A percentile compares a stretch with the other conserved stretches of the same genome.
These are phyloP conservation scores for Neodidymelliopsis sp. DNA, from an alignment of 2,329 filamentous ascomycete genomes.

Conservation along the genomic window DNA sequence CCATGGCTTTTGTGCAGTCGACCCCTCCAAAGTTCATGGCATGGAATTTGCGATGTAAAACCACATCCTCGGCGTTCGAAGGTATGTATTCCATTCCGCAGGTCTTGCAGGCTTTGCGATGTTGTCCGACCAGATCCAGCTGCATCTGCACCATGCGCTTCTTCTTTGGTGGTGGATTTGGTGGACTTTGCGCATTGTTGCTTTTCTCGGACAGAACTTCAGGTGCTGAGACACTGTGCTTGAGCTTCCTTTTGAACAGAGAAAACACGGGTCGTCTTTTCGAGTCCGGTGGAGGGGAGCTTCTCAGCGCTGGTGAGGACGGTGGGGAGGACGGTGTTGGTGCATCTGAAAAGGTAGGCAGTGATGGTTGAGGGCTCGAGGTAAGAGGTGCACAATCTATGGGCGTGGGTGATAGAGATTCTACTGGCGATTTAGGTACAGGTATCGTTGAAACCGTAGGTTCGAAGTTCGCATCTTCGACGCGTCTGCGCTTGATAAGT, in stretches of 20 bases:
- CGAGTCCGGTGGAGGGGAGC: slow-evolving; percentile 33
- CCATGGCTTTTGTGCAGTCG: slow-evolving; percentile 66
- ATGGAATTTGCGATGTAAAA: slow-evolving; percentile 70
- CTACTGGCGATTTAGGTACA: neutral
- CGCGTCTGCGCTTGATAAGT: slow-evolving; percentile 47
- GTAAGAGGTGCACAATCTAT: slow-evolving; percentile 26
- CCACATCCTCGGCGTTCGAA: slow-evolving; percentile 67
- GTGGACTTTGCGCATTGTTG: slow-evolving; percentile 45
- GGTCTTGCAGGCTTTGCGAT: slow-evolving; percentile 63
- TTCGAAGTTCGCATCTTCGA: slow-evolving; percentile 27
- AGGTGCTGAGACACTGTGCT: slow-evolving; percentile 21
- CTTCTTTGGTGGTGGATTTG: slow-evolving; percentile 36
- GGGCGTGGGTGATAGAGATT: slow-evolving; percentile 10
- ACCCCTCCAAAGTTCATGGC: slow-evolving; percentile 67
- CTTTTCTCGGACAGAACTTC: slow-evolving; percentile 34
- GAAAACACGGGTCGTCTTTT: slow-evolving; percentile 59
- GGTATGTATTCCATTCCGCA: slow-evolving; percentile 74
- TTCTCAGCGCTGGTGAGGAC: slow-evolving; percentile 37
- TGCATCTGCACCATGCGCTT: slow-evolving; percentile 65
- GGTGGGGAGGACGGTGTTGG: slow-evolving; percentile 37
- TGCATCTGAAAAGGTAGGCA: slow-evolving; percentile 53
- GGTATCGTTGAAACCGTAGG: slow-evolving; percentile 22
- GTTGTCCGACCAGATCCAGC: slow-evolving; percentile 64
- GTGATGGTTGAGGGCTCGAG: slow-evolving; percentile 44
- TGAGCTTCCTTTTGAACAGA: slow-evolving; percentile 49